phyloP scores from a whole-genome alignment of 352 stramenopile genomes.

The Phytophthora pisi region DNA sequence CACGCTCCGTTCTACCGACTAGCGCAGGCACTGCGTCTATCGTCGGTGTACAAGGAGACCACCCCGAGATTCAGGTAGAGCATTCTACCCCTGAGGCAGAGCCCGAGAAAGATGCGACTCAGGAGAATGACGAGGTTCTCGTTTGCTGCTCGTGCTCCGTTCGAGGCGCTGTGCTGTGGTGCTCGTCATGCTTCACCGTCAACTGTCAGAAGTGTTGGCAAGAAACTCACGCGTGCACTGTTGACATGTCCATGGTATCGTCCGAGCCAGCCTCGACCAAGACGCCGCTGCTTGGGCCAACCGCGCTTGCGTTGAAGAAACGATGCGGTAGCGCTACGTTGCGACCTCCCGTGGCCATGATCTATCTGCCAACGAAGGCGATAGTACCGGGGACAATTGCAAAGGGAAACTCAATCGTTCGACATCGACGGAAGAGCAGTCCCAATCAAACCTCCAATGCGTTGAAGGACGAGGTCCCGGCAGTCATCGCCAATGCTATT shows the following conservation, averaged over 20 bases:
- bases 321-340: conserved; percentile 4
- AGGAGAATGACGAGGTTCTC: conserved; percentile 37
- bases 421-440: conserved; percentile 8
- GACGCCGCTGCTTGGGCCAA: conserved; percentile 30
- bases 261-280: conserved; percentile 3
- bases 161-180: conserved; percentile 57
- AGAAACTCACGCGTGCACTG: conserved; percentile 43
- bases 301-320: conserved; percentile 35
- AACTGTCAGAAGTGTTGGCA: conserved; percentile 64
- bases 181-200: conserved; percentile 64
- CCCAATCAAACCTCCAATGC: conserved; percentile 12
- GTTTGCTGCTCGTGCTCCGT: conserved; percentile 49
- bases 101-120: conserved; percentile 4
- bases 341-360: conserved; percentile 45
- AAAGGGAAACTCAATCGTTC: conserved; percentile 21
- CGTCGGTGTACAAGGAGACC: background rate
- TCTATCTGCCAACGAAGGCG: conserved; percentile 66
- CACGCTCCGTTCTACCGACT: conserved; percentile 7
- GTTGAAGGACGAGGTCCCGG: conserved; percentile 6
- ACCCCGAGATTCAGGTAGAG: background rate
- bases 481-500: conserved; percentile 18
- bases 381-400: conserved; percentile 34
- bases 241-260: conserved; percentile 41
- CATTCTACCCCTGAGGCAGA: conserved; percentile 3
- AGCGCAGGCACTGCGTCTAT: background rate